These are phyloP conservation scores for Pichia ethanolica DNA, from an alignment of 805 yeast species.

Conservation along the genomic window DNA sequence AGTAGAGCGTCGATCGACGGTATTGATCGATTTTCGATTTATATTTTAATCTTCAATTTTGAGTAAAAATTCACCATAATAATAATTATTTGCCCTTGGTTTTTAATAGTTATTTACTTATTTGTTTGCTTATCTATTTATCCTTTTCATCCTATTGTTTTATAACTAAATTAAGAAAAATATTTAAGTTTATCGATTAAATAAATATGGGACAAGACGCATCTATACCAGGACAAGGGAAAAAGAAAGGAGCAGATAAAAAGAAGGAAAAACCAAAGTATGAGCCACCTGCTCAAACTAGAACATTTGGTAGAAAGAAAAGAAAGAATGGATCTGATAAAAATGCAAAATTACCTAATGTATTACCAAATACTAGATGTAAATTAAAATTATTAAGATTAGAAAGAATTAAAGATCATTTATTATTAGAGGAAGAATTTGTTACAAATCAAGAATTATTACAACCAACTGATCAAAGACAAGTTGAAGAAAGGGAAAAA, in stretches of 20 bases:
- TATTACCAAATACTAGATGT: conserved; percentile 89
- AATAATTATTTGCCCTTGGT: too few species aligned
- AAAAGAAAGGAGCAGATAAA: conserved; percentile 30
- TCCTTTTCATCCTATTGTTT: too few species aligned
- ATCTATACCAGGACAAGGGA: conserved; percentile 28
- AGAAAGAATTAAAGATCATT: conserved; percentile 94
- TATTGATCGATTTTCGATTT: too few species aligned
- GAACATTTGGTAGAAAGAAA: conserved; percentile 81
- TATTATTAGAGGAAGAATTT: conserved; percentile 90
- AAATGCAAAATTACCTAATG: conserved; percentile 62
- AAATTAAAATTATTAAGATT: conserved; percentile 82
- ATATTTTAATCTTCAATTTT: too few species aligned
- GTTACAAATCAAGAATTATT: conserved; percentile 90
- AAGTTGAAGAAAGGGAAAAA: conserved; percentile 91
- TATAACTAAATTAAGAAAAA: too few species aligned
- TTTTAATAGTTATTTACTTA: too few species aligned
- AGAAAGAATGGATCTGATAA: conserved; percentile 82
- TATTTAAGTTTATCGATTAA: too few species aligned
- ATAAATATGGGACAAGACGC: conserved; percentile 28
- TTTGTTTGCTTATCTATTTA: too few species aligned
- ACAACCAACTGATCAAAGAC: conserved; percentile 94
- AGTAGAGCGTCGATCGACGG: too few species aligned
- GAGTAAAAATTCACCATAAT: too few species aligned
- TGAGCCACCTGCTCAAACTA: conserved; percentile 95
- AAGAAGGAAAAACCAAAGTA: conserved; percentile 90